Base-by-base conservation (phyloP, 257 asterid genomes). In the Ballota nigra region DNA sequence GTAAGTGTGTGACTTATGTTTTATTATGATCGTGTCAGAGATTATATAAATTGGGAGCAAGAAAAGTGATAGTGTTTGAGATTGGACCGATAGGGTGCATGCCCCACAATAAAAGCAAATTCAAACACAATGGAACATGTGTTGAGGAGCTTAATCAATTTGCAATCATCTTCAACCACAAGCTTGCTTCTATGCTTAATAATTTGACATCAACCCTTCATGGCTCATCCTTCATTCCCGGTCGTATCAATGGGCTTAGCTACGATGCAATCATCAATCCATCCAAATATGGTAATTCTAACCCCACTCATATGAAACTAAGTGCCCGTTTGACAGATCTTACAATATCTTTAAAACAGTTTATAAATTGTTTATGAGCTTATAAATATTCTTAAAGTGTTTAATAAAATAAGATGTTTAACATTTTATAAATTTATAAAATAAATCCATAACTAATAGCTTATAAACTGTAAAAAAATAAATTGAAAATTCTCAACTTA, bases 31-130 rank as follows among this genome's bases (percentile, higher is more conserved):
- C n/a, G n/a, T n/a, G n/a, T n/a, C 78, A 89, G 98, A 87, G 86
- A 10, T 36, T 92, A 68, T 85, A 92, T 73, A 4, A 23, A 8
- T 24, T 88, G 71, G 98, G 98, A 62, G 96, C 88, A 0, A 83
- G 96, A 68, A 92, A 86, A 62, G 71, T 89, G 31, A 40, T 88
- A 4, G 45, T 79, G 81, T 89, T 89, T 61, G 96, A 89, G 56
- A 67, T 92, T 0, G 98, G 98, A 60, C 96, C 96, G 0, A 70
- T 92, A 5, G 98, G 98, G 13, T 92, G 98, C 53, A 74, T 89
- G 41, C 98, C 96, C 10, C 79, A 83, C 8, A 68, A 34, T 23
- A 59, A 71, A 10, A 87, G 78, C 61, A 41, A 31, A 11, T 10
- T 38, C 18, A 12, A 76, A 1, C 91, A 71, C 58, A 49, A 29